These are phyloP conservation scores for Kwoniella sp. DNA, from an alignment of 768 basidiomycete genomes.

Conservation along the genomic window DNA sequence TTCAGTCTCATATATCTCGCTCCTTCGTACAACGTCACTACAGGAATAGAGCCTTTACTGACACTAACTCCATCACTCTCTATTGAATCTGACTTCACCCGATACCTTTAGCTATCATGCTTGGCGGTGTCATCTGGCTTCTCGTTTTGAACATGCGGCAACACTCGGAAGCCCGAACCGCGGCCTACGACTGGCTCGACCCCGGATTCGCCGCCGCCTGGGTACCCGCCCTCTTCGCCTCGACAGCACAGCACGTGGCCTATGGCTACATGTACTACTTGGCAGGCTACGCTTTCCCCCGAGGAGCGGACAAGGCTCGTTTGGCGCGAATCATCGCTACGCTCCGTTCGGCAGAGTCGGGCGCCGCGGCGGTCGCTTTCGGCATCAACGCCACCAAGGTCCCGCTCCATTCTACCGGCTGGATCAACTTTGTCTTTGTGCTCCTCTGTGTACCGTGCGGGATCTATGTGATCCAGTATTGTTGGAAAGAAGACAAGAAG, in stretches of 20 bases:
- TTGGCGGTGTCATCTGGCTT: constrained; percentile 19
- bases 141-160: constrained; percentile 12
- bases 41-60: too few relatives aligned
- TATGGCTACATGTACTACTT: constrained; percentile 24
- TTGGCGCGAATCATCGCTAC: constrained; percentile 23
- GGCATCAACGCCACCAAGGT: constrained; percentile 23
- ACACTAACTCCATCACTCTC: too few relatives aligned
- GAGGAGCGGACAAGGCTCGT: constrained; percentile 14
- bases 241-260: constrained; percentile 10
- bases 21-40: too few relatives aligned
- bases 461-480: constrained; percentile 19
- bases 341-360: constrained; percentile 25
- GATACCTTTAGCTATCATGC: background rate
- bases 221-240: constrained; percentile 6
- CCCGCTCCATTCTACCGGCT: constrained; percentile 15
- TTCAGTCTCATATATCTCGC: too few relatives aligned
- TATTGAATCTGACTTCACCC: background rate
- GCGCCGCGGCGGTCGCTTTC: constrained; percentile 24
- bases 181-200: constrained; percentile 18
- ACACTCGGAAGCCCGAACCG: constrained; percentile 2
- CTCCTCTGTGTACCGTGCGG: constrained; percentile 20
- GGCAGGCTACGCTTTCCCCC: constrained; percentile 17
- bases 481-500: constrained; percentile 23
- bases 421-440: constrained; percentile 25
- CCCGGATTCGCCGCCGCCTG: constrained; percentile 21